These are phyloP conservation scores for Sphaerostilbella broomeana DNA, from an alignment of 2,329 filamentous ascomycete species.

Conservation along the genomic window DNA sequence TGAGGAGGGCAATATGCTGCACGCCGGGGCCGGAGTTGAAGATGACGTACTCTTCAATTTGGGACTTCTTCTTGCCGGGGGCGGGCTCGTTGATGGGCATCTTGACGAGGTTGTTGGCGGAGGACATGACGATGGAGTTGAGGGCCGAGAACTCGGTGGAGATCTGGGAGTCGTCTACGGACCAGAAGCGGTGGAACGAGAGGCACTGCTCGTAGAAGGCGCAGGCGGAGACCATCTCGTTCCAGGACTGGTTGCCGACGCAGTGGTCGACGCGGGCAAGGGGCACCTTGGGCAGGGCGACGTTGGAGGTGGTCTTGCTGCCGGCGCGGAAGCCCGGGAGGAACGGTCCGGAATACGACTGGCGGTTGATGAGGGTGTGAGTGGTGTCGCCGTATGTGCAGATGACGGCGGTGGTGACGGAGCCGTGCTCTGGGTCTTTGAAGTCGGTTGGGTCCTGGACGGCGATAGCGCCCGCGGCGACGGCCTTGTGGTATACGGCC, in stretches of 20 bases:
- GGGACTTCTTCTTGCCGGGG: slow-evolving; percentile 78
- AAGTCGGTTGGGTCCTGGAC: slow-evolving; percentile 53
- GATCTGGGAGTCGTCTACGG: slow-evolving; percentile 87
- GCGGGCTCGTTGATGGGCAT: slow-evolving; percentile 99
- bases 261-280: slow-evolving; percentile 87
- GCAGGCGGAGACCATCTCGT: slow-evolving; percentile 67
- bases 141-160: slow-evolving; percentile 88
- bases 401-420: slow-evolving; percentile 70
- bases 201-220: slow-evolving; percentile 80
- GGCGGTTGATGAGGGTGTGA: slow-evolving; percentile 78
- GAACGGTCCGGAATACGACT: slow-evolving; percentile 66
- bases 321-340: slow-evolving; percentile 71
- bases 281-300: slow-evolving; percentile 53
- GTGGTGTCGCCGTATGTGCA: slow-evolving; percentile 93
- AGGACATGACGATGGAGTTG: slow-evolving; percentile 85
- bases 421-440: slow-evolving; percentile 55
- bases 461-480: slow-evolving; percentile 55
- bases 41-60: slow-evolving; percentile 89
- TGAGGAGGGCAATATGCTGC: slow-evolving; percentile 87
- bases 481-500: slow-evolving; percentile 68
- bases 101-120: slow-evolving; percentile 78
- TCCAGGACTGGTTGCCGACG: slow-evolving; percentile 95
- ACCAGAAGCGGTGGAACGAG: slow-evolving; percentile 96
- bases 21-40: slow-evolving; percentile 88
- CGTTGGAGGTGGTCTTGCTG: slow-evolving; percentile 30